Evolutionary conservation across 805 yeast species (phyloP), one percentile per base, ranked within the genome.

Genomic region (Candida coleopterorum): DNA sequence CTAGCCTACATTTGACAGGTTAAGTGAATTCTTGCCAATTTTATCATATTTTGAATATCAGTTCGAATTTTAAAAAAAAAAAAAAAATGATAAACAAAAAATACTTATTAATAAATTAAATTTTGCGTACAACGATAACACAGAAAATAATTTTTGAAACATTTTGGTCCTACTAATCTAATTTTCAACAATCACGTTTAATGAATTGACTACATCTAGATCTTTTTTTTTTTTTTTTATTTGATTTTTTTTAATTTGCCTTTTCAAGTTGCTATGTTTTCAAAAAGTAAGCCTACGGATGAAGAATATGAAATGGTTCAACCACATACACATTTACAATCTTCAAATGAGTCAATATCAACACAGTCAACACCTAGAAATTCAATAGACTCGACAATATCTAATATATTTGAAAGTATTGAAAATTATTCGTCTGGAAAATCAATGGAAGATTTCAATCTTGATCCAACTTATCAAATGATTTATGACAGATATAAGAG

Each of bases 401-500:
- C 70, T 1, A 44, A 28, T 7, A 20, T 63, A 5, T 57, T 66
- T 36, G 56, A 54, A n/a, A 52, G 49, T 11, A 54, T 66, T 11
- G 56, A 55, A 29, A 46, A 44, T 8, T 43, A 34, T 38, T 32
- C 52, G 15, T 20, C 18, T 36, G 37, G 23, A 12, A 39, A 37
- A 3, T 39, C 40, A 2, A 28, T 9, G 6, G 58, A 55, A 17
- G 47, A 50, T 34, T 60, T 60, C 46, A 35, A 44, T 27, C 35
- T 44, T 22, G 50, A 48, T 37, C 46, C 52, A 5, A 18, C 25
- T 1, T 61, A 58, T 35, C 62, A 58, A 25, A 27, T 39, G 6
- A 50, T 48, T 4, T 43, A 51, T 14, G 32, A 37, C 11, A 33
- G 38, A 11, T 52, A 52, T 36, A 45, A 39, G 9, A 35, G 33